Base-by-base conservation (phyloP, 192 early-diverging fungal genomes). In the Linnemannia hyalina region DNA sequence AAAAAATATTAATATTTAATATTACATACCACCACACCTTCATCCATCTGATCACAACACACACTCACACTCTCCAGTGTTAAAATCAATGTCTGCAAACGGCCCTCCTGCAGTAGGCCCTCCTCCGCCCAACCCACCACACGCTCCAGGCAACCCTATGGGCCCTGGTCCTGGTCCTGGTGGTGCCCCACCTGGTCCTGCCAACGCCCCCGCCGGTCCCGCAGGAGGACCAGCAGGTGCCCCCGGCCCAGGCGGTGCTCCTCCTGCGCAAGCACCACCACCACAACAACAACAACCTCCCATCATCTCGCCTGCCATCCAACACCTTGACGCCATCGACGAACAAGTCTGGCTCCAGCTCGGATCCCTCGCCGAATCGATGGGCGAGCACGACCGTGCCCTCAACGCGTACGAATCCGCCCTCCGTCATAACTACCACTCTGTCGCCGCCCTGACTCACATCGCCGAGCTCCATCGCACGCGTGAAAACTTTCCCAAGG, bases 381-480 rank as follows among this genome's bases (percentile, higher is more conserved):
- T 83, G 94, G 89, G 90, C 70, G 96, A 98, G 40, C 91, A 90
- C 5, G 98, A 98, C 49, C 91, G 95, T 40, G 97, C 98, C 3
- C 89, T 97, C 68, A 88, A 82, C 47, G 94, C 95, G 18, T 99
- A 97, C 82, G 97, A 98, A 80, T 88, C 91, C 20, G 97, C 96
- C 8, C 92, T 99, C 23, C 92, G 96, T 44, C 95, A 99, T 80
- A 98, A 98, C 87, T 96, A 97, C 22, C 95, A 97, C 82, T 97
- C 96, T 13, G 90, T 95, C 49, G 73, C 89, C 42, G 96, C 97
- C 5, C 88, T 98, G 49, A 94, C 92, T 46, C 93, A 92, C 75
- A 94, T 95, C 35, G 97, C 96, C 20, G 92, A 94, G 41, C 89
- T 98, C 15, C 97, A 95, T 86, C 90, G 96, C 85, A 82, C 92